Percentiles rank a stretch among this genome's conserved stretches.
Evolutionary conservation across 1,284 basidiomycete genomes (phyloP).

Genomic region (Exobasidium cylindrosporum): DNA sequence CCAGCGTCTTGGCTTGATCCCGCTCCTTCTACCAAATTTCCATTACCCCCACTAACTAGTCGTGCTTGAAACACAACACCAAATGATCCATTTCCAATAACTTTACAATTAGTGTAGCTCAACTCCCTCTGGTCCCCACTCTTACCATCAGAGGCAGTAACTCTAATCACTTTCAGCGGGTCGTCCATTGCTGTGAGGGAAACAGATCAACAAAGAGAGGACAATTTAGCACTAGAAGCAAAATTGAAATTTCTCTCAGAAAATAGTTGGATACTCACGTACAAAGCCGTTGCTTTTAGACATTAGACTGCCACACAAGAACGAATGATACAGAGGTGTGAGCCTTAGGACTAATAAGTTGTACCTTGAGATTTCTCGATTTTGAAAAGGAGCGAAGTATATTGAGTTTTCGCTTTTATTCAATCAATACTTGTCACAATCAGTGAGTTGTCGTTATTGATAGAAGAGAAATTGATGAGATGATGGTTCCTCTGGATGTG

Average conservation of each 20-base stretch:
- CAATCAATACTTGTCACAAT: too few relatives aligned
- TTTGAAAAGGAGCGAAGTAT: too few relatives aligned
- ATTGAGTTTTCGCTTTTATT: too few relatives aligned
- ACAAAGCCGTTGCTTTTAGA: constrained; percentile 1
- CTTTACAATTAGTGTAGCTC: constrained; percentile 94
- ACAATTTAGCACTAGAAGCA: not conserved
- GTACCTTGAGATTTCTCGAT: too few relatives aligned
- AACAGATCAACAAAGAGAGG: not conserved
- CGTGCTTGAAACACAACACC: constrained; percentile 87
- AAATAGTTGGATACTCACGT: constrained; percentile 8
- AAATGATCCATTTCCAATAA: constrained; percentile 97
- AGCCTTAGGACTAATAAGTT: too few relatives aligned
- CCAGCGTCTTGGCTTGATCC: constrained; percentile 21
- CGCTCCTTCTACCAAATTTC: constrained; percentile 22
- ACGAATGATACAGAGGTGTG: too few relatives aligned
- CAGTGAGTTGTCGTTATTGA: too few relatives aligned
- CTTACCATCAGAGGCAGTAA: constrained; percentile 92
- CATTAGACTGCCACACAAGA: too few relatives aligned
- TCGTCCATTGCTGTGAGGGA: constrained; percentile 64
- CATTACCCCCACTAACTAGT: constrained; percentile 58
- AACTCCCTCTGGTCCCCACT: constrained; percentile 82
- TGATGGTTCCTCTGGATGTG: too few relatives aligned
- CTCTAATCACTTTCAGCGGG: constrained; percentile 89
- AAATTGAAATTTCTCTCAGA: too few relatives aligned
- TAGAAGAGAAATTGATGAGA: too few relatives aligned